Conservation (phyloP, 148 eudicot species). For the Rhododendron griersonianum region DNA sequence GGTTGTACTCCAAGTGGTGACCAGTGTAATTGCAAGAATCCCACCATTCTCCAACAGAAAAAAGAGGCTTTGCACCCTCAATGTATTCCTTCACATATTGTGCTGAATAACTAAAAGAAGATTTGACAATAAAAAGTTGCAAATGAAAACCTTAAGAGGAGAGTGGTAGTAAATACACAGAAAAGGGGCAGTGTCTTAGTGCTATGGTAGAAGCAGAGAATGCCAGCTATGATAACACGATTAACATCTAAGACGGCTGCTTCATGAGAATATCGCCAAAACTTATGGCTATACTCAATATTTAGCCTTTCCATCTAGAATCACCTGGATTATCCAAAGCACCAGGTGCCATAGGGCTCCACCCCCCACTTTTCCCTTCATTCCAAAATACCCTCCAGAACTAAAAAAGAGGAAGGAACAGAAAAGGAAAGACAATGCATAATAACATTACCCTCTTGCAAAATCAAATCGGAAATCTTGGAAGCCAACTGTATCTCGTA, state of each 20-base stretch:
- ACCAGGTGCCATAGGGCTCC: neutral
- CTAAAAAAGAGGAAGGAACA: neutral
- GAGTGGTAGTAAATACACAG: neutral
- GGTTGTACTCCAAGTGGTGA: constrained; percentile 61
- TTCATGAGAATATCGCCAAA: neutral
- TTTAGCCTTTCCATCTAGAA: neutral
- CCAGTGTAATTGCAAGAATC: constrained; percentile 88
- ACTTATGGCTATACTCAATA: neutral
- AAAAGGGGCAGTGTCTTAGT: neutral
- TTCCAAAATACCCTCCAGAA: neutral
- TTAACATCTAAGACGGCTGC: neutral
- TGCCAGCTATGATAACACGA: neutral
- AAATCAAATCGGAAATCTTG: constrained; percentile 96
- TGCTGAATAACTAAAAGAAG: constrained; percentile 57
- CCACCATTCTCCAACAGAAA: constrained; percentile 93
- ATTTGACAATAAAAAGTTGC: constrained; percentile 9
- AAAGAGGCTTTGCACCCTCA: constrained; percentile 68
- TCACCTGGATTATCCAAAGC: neutral
- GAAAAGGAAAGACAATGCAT: neutral
- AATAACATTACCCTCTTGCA: constrained; percentile 68
- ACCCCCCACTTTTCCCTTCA: neutral
- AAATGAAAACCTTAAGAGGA: neutral
- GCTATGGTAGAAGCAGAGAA: neutral
- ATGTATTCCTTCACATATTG: constrained; percentile 77
- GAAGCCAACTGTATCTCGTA: constrained; percentile 68